Conservation (phyloP, 2,329 filamentous ascomycete species). For the Dactylellina drechsleri region DNA sequence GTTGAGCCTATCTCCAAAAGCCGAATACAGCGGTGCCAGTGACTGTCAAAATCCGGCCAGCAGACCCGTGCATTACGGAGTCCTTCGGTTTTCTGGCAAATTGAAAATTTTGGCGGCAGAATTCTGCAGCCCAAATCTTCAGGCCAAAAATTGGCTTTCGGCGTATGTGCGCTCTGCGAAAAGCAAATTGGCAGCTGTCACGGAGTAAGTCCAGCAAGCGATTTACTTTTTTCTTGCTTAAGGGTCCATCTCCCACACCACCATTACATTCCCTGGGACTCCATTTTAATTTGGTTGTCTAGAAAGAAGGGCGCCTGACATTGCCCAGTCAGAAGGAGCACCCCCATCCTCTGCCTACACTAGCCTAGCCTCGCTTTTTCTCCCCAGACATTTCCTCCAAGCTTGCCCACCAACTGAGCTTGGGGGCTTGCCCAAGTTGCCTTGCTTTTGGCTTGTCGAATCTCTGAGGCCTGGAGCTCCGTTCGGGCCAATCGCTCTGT, state of each 20-base stretch:
- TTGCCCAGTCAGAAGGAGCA: constrained; percentile 48
- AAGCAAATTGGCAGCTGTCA: constrained; percentile 42
- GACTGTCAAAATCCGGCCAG: constrained; percentile 42
- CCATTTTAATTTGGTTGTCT: constrained; percentile 23
- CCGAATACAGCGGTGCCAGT: constrained; percentile 49
- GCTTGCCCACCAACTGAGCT: constrained; percentile 33
- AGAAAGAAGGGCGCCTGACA: constrained; percentile 49
- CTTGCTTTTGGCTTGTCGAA: constrained; percentile 35
- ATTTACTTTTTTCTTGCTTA: constrained; percentile 34
- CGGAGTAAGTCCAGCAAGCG: constrained; percentile 51
- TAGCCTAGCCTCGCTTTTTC: constrained; percentile 34
- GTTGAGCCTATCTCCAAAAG: constrained; percentile 34
- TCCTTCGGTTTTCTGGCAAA: constrained; percentile 15
- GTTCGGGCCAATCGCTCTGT: constrained; percentile 44
- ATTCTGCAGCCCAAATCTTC: constrained; percentile 19
- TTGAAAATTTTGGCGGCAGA: constrained; percentile 20
- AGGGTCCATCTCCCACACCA: constrained; percentile 29
- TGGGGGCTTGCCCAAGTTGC: constrained; percentile 12
- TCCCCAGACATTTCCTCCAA: constrained; percentile 36
- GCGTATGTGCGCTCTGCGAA: constrained; percentile 52
- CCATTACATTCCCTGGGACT: constrained; percentile 38
- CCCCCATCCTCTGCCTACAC: constrained; percentile 30
- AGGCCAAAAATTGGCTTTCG: constrained; percentile 39
- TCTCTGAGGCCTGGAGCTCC: constrained; percentile 46
- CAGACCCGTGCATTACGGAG: constrained; percentile 40